Percentiles rank a stretch among this genome's conserved stretches.
These are phyloP conservation scores for Cryptococcus sp. DNA, from an alignment of 1,284 basidiomycete genomes.

Conservation along the genomic window DNA sequence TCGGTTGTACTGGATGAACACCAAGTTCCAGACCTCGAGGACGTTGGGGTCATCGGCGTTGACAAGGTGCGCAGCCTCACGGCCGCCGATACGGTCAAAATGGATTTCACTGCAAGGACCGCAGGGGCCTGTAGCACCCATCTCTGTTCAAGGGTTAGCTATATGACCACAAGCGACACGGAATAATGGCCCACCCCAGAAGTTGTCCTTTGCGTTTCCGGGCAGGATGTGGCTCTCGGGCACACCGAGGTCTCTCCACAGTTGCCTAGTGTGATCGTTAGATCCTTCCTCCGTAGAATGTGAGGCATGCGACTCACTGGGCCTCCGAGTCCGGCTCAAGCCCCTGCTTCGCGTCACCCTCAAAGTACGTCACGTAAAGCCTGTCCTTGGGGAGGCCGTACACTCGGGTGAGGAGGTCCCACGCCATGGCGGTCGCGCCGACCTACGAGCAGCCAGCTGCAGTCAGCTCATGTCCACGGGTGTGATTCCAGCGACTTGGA, in stretches of 20 bases:
- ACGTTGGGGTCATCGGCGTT: slow-evolving; percentile 95
- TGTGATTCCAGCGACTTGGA: neutral
- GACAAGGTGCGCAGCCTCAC: slow-evolving; percentile 87
- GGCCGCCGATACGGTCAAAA: slow-evolving; percentile 84
- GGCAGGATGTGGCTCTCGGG: slow-evolving; percentile 86
- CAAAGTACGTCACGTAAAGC: slow-evolving; percentile 96
- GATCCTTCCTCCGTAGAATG: neutral
- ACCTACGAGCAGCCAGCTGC: slow-evolving; percentile 55
- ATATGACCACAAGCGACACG: neutral
- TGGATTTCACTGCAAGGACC: slow-evolving; percentile 98
- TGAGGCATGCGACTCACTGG: slow-evolving; percentile 41
- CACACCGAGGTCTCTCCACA: slow-evolving; percentile 84
- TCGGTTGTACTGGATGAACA: slow-evolving; percentile 98
- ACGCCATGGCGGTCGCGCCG: slow-evolving; percentile 89
- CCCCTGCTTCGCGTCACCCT: slow-evolving; percentile 83
- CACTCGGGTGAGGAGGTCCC: slow-evolving; percentile 83
- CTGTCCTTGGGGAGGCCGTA: slow-evolving; percentile 86
- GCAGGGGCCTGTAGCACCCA: slow-evolving; percentile 97
- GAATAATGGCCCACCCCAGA: slow-evolving; percentile 73
- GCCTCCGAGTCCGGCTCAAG: slow-evolving; percentile 86
- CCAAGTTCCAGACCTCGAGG: slow-evolving; percentile 99
- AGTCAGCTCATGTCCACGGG: slow-evolving; percentile 9
- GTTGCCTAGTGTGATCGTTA: slow-evolving; percentile 54
- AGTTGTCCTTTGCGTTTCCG: slow-evolving; percentile 95
- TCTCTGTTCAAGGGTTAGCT: slow-evolving; percentile 60